Evolutionary conservation across 75 land plant species (phyloP).

Genomic region (Cunninghamia lanceolata): DNA sequence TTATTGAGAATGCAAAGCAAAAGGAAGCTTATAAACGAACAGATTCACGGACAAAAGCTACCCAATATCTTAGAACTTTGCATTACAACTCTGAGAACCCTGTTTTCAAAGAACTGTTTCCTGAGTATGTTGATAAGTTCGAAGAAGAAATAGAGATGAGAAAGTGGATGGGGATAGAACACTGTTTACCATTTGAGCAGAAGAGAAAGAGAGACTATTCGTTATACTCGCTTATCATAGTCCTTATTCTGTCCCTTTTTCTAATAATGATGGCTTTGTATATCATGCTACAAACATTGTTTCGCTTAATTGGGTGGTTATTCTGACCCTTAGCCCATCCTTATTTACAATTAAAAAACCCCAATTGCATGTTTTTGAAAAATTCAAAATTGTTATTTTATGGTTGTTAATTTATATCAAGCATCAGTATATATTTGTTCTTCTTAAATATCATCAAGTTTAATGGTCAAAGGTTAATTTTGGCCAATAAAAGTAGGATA

Average conservation of each 20-base stretch:
- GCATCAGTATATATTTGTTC: no score
- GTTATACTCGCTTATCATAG: neutral
- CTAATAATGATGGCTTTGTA: neutral
- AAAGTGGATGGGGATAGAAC: neutral
- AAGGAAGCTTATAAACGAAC: neutral
- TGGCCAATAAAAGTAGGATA: no score
- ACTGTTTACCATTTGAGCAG: neutral
- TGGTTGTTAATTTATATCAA: no score
- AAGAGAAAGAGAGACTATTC: neutral
- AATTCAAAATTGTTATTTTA: no score
- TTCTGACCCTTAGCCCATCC: neutral
- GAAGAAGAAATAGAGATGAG: neutral
- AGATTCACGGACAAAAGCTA: neutral
- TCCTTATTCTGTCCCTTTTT: neutral
- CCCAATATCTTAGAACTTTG: neutral
- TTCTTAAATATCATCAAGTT: no score
- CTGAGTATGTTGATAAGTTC: neutral
- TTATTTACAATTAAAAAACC: no score
- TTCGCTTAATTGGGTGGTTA: neutral
- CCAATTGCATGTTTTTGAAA: no score
- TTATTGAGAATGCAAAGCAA: neutral
- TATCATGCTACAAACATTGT: neutral
- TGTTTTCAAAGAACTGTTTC: neutral
- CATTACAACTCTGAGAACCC: neutral
- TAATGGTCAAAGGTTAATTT: no score